phyloP scores from a whole-genome alignment of 176 grass and related monocot genomes.

The Oryza australiensis region DNA sequence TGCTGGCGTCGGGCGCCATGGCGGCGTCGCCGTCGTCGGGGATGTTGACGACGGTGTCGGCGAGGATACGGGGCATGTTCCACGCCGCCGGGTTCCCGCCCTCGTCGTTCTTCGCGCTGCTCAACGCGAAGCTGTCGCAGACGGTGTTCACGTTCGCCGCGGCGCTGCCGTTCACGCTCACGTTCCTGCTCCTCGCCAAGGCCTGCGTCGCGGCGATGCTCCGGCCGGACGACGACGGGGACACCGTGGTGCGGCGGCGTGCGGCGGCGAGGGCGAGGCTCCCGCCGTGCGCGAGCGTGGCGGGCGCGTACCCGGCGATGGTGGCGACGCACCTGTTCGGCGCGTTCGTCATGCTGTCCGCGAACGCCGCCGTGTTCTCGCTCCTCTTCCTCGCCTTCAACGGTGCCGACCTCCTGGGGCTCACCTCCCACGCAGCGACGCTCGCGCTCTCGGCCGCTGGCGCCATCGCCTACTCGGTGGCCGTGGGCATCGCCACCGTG shows the following conservation, averaged over 20 bases:
- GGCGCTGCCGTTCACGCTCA: slow-evolving; percentile 66
- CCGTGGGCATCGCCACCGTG: slow-evolving; percentile 60
- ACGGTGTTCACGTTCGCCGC: slow-evolving; percentile 62
- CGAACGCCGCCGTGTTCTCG: slow-evolving; percentile 78
- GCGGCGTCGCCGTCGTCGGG: slow-evolving; percentile 33
- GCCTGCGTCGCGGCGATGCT: slow-evolving; percentile 62
- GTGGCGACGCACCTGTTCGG: slow-evolving; percentile 58
- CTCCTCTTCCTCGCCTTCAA: slow-evolving; percentile 77
- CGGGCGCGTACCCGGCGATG: slow-evolving; percentile 56
- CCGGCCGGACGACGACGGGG: neutral
- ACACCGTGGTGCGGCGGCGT: neutral
- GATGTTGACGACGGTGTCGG: slow-evolving; percentile 33
- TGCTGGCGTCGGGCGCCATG: slow-evolving; percentile 52
- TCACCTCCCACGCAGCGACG: slow-evolving; percentile 35
- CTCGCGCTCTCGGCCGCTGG: slow-evolving; percentile 65
- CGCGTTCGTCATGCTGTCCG: slow-evolving; percentile 63
- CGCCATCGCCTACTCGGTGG: slow-evolving; percentile 64
- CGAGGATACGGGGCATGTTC: slow-evolving; percentile 63
- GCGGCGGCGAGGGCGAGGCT: neutral
- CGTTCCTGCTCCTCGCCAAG: slow-evolving; percentile 78
- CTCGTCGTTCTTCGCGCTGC: slow-evolving; percentile 65
- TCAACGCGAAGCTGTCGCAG: slow-evolving; percentile 80
- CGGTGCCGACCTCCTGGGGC: slow-evolving; percentile 46
- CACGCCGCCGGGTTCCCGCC: slow-evolving; percentile 70
- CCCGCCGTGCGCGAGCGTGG: slow-evolving; percentile 33